phyloP scores from a whole-genome alignment of 2,329 filamentous ascomycete species.

The Fusarium sp. region DNA sequence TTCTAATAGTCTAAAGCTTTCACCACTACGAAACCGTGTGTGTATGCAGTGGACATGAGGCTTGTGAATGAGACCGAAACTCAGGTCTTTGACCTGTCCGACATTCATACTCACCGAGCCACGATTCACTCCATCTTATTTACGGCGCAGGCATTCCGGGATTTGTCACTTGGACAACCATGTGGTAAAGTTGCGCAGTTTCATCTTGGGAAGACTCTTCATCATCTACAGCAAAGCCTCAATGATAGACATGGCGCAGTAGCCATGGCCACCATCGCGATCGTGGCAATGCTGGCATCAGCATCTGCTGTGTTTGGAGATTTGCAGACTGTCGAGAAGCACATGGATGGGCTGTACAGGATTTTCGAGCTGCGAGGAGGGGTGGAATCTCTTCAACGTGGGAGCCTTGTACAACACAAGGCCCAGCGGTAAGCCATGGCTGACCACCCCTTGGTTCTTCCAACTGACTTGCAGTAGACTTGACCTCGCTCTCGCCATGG shows the following conservation, averaged over 20 bases:
- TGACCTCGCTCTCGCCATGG: constrained; percentile 25
- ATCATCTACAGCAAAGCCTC: constrained; percentile 32
- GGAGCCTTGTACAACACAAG: constrained; percentile 32
- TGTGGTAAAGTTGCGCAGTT: constrained; percentile 24
- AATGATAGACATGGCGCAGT: constrained; percentile 24
- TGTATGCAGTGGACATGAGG: constrained; percentile 24
- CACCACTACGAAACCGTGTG: constrained; percentile 37
- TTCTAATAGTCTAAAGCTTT: constrained; percentile 8
- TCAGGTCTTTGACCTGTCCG: constrained; percentile 36
- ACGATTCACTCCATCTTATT: constrained; percentile 43
- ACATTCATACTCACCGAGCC: constrained; percentile 33
- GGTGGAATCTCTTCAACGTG: constrained; percentile 15
- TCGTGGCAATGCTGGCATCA: constrained; percentile 37
- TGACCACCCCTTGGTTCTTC: neutral
- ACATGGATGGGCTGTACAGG: constrained; percentile 40
- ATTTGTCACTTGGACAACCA: constrained; percentile 3
- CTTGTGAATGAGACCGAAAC: constrained; percentile 12
- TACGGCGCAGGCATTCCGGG: constrained; percentile 40
- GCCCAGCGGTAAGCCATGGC: constrained; percentile 6
- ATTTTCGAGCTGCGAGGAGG: constrained; percentile 43
- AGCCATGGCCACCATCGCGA: constrained; percentile 33
- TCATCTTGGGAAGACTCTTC: constrained; percentile 36
- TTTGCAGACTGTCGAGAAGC: constrained; percentile 32
- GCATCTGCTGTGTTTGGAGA: constrained; percentile 39
- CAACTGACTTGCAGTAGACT: neutral